A percentile compares a stretch with the other conserved stretches of the same genome.
phyloP scores from a whole-genome alignment of 495 filamentous ascomycete genomes.

The Elaphomyces granulatus region DNA sequence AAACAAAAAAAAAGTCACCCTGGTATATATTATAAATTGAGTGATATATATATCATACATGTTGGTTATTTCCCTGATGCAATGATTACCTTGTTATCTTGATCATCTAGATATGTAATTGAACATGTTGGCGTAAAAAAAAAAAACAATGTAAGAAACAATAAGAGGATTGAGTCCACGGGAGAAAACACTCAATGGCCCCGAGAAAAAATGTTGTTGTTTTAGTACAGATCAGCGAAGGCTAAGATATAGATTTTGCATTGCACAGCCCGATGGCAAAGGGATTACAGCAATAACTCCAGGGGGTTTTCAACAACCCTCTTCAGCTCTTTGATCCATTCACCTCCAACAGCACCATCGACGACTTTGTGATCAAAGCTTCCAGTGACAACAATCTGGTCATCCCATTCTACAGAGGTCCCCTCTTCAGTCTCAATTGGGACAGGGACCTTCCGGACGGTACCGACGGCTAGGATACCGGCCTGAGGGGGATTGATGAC shows the following conservation, averaged over 20 bases:
- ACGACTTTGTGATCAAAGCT: constrained; percentile 98
- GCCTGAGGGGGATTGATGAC: constrained; percentile 99
- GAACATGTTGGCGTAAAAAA: too few relatives aligned
- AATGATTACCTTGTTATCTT: too few relatives aligned
- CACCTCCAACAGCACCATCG: constrained; percentile 85
- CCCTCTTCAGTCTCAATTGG: constrained; percentile 78
- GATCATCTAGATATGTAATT: too few relatives aligned
- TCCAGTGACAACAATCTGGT: constrained; percentile 85
- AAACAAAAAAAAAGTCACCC: too few relatives aligned
- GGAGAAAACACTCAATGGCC: not conserved
- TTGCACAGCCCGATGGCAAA: too few relatives aligned
- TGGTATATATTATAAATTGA: too few relatives aligned
- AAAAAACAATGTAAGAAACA: constrained; percentile 5
- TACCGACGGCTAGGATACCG: constrained; percentile 88
- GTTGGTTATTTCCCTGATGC: too few relatives aligned
- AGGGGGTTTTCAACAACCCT: constrained; percentile 94
- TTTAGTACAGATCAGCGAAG: too few relatives aligned
- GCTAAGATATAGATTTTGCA: too few relatives aligned
- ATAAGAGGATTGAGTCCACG: constrained; percentile 1
- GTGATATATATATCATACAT: too few relatives aligned
- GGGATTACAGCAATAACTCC: constrained; percentile 66
- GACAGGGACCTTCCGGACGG: constrained; percentile 84
- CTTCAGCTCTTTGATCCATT: constrained; percentile 96
- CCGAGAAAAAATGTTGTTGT: not conserved
- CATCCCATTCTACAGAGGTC: constrained; percentile 76